phyloP scores from a whole-genome alignment of 805 yeast genomes.

The Suhomyces xylopsoci region DNA sequence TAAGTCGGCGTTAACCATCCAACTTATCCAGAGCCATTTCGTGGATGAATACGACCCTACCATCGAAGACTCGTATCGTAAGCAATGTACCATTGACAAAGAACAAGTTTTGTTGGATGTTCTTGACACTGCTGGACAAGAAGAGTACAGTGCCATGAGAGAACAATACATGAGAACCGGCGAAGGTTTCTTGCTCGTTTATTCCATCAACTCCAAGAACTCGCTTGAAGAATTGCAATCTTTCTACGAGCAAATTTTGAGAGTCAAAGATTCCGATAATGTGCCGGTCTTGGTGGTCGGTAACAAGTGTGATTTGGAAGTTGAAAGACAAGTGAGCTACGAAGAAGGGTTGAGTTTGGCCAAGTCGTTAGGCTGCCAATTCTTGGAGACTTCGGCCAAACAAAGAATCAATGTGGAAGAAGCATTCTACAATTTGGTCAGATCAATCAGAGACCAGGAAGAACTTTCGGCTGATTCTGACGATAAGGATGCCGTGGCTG shows the following conservation, averaged over 20 bases:
- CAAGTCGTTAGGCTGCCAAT: constrained; percentile 61
- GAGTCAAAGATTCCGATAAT: constrained; percentile 70
- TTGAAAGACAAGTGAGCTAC: constrained; percentile 67
- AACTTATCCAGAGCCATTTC: constrained; percentile 89
- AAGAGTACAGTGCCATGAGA: constrained; percentile 80
- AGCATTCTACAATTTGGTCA: constrained; percentile 68
- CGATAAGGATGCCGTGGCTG: constrained; percentile 4
- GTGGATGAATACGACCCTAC: constrained; percentile 99
- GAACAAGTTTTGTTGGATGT: constrained; percentile 67
- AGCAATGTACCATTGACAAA: constrained; percentile 79
- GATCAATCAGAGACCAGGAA: constrained; percentile 44
- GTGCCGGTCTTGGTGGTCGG: constrained; percentile 84
- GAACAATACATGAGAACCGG: constrained; percentile 97
- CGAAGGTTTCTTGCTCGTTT: constrained; percentile 87
- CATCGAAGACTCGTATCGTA: constrained; percentile 88
- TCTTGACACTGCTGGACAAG: constrained; percentile 97
- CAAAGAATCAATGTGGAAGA: constrained; percentile 87
- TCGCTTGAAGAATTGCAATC: constrained; percentile 82
- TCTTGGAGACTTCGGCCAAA: constrained; percentile 92
- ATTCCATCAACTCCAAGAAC: constrained; percentile 79
- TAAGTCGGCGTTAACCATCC: constrained; percentile 93
- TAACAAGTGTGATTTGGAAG: constrained; percentile 71
- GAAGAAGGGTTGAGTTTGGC: constrained; percentile 67
- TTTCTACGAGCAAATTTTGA: constrained; percentile 71
- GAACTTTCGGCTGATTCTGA: constrained; percentile 3